These are phyloP conservation scores for Aspergillus hancockii DNA, from an alignment of 495 filamentous ascomycete genomes.

Conservation along the genomic window DNA sequence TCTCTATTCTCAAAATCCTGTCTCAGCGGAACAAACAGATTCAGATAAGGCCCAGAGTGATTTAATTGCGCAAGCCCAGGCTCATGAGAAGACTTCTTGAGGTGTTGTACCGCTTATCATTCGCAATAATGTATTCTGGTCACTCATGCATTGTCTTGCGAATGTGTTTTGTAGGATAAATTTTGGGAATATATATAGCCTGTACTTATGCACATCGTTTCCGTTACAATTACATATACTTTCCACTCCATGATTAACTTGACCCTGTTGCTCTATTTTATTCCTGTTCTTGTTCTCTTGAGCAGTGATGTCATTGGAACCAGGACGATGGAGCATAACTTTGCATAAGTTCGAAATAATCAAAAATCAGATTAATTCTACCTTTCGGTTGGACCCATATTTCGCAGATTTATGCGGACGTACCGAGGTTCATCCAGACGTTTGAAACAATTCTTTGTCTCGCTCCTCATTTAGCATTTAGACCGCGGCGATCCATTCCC, in stretches of 20 bases:
- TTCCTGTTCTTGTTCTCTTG: too few species aligned
- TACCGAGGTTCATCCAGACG: neutral
- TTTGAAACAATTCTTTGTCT: neutral
- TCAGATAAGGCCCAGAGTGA: neutral
- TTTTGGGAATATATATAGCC: too few species aligned
- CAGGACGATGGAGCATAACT: neutral
- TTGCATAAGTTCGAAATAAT: neutral
- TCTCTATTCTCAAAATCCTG: conserved; percentile 25
- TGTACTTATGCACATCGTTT: too few species aligned
- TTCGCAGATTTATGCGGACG: too few species aligned
- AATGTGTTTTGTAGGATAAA: too few species aligned
- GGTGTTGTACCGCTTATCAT: neutral
- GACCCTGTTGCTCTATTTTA: too few species aligned
- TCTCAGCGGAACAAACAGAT: neutral
- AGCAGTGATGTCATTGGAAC: too few species aligned
- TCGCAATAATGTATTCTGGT: too few species aligned
- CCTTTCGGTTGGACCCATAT: neutral
- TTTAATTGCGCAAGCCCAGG: neutral
- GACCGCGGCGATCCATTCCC: neutral
- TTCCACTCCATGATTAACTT: too few species aligned
- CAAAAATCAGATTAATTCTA: neutral
- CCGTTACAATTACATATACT: too few species aligned
- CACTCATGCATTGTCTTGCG: too few species aligned
- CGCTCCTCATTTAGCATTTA: neutral
- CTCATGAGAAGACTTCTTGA: neutral